phyloP scores from a whole-genome alignment of 371 early-diverging fungal genomes.

The Mucor velutinosus region DNA sequence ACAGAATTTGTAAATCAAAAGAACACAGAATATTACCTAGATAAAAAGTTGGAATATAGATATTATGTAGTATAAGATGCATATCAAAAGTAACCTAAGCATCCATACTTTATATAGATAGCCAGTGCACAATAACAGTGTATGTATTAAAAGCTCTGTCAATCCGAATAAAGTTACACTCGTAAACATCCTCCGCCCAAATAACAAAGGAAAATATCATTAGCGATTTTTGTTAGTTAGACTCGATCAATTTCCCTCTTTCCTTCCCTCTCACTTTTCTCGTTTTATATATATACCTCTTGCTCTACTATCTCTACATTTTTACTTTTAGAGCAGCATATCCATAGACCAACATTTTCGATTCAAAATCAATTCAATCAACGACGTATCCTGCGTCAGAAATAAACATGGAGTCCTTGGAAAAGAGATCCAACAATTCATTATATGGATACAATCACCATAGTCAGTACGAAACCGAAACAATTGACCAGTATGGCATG shows the following conservation, averaged over 20 bases:
- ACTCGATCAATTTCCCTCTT: background rate
- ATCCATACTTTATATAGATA: background rate
- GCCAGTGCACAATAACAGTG: background rate
- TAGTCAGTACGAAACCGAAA: slow-evolving; percentile 9
- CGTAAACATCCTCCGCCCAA: background rate
- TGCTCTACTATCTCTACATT: background rate
- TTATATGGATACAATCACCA: slow-evolving; percentile 9
- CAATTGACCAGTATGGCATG: slow-evolving; percentile 5
- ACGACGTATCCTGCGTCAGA: slow-evolving; percentile 15
- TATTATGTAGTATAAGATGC: too few relatives aligned
- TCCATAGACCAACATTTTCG: slow-evolving; percentile 10
- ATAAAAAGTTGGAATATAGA: too few relatives aligned
- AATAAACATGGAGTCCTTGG: slow-evolving; percentile 9
- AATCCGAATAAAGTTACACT: slow-evolving; percentile 10
- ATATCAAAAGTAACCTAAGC: background rate
- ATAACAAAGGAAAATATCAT: background rate
- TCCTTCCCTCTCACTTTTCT: background rate
- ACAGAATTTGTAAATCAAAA: background rate
- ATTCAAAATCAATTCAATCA: slow-evolving; percentile 15
- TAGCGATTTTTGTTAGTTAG: background rate
- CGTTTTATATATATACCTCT: background rate
- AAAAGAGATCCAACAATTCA: slow-evolving; percentile 18
- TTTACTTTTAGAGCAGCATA: background rate
- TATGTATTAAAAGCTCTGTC: background rate
- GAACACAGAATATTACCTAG: background rate